Conservation (phyloP, 805 yeast genomes). For the Kazachstania bromeliacearum region DNA sequence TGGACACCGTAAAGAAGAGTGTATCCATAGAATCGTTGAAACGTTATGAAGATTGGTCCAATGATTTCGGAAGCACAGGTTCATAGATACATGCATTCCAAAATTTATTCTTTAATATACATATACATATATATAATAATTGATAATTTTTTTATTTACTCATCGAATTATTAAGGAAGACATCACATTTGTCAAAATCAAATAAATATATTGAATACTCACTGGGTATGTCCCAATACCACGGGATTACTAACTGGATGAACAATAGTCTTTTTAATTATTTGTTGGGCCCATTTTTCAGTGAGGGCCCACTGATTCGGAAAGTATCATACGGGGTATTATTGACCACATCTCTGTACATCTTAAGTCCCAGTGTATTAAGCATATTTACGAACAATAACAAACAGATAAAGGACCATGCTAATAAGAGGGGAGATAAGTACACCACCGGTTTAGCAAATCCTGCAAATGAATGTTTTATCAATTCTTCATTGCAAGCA, state of each 20-base stretch:
- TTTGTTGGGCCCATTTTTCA: too few relatives aligned
- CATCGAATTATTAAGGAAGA: not conserved
- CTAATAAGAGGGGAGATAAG: conserved; percentile 49
- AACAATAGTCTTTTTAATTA: too few relatives aligned
- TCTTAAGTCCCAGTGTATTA: conserved; percentile 11
- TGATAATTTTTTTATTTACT: too few relatives aligned
- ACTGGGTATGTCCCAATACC: too few relatives aligned
- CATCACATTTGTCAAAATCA: not conserved
- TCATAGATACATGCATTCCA: conserved; percentile 3
- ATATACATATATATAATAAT: too few relatives aligned
- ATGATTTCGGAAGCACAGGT: conserved; percentile 80
- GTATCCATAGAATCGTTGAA: conserved; percentile 73
- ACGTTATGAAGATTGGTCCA: conserved; percentile 85
- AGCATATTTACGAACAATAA: conserved; percentile 20
- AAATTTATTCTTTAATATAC: not conserved
- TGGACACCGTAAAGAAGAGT: conserved; percentile 77
- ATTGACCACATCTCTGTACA: conserved; percentile 12
- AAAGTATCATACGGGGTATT: conserved; percentile 16
- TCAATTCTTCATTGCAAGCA: conserved; percentile 81
- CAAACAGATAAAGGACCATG: conserved; percentile 6
- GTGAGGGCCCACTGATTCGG: not conserved
- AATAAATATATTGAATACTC: too few relatives aligned
- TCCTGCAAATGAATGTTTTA: conserved; percentile 83
- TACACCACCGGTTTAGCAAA: conserved; percentile 78
- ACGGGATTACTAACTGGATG: too few relatives aligned